phyloP scores from a whole-genome alignment of 1,284 basidiomycete genomes.

The Polyporus tsugae region DNA sequence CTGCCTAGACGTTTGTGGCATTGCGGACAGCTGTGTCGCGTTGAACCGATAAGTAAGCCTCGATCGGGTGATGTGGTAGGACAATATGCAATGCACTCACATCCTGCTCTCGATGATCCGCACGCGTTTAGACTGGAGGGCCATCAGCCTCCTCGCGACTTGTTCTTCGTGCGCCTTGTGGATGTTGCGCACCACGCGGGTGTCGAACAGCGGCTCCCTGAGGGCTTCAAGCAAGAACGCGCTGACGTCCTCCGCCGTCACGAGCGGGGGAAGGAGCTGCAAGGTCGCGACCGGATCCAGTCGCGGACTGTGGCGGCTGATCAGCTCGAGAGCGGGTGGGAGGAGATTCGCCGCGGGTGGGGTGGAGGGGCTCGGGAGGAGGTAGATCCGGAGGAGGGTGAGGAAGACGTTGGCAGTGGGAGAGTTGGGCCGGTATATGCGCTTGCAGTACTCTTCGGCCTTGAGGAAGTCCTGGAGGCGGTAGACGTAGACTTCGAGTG shows the following conservation, averaged over 20 bases:
- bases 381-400: conserved; percentile 87
- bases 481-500: conserved; percentile 93
- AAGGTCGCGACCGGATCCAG: conserved; percentile 86
- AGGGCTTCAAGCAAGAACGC: conserved; percentile 83
- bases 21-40: conserved; percentile 76
- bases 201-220: conserved; percentile 72
- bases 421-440: conserved; percentile 70
- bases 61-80: background rate
- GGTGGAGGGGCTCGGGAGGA: conserved; percentile 61
- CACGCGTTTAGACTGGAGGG: conserved; percentile 83
- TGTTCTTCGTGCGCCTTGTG: conserved; percentile 78
- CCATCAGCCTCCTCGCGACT: conserved; percentile 75
- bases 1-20: conserved; percentile 96
- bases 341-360: conserved; percentile 57
- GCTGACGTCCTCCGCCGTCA: conserved; percentile 82
- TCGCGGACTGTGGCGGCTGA: conserved; percentile 83
- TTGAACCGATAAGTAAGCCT: conserved; percentile 8
- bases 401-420: conserved; percentile 79
- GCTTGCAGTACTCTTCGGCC: conserved; percentile 95
- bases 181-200: conserved; percentile 71
- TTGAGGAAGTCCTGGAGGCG: conserved; percentile 82
- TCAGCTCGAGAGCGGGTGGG: conserved; percentile 82
- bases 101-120: conserved; percentile 92
- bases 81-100: conserved; percentile 53
- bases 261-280: conserved; percentile 87